Percentiles rank a stretch among this genome's conserved stretches.
Evolutionary conservation across 2,329 filamentous ascomycete genomes (phyloP).

Genomic region (Phialophora expanda): DNA sequence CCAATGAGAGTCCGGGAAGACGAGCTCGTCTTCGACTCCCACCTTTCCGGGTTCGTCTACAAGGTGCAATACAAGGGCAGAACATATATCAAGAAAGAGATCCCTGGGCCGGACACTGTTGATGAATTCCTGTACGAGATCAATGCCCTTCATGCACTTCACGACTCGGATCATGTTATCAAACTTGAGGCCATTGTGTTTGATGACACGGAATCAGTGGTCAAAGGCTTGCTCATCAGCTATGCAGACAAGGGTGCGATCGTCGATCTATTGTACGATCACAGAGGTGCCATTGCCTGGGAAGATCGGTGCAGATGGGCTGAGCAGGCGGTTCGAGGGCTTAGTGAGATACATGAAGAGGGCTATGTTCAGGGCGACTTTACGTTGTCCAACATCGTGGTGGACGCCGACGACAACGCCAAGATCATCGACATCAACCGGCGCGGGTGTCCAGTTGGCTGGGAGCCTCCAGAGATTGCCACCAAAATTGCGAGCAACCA

Average conservation of each 20-base stretch:
- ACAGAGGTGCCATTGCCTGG: slow-evolving; percentile 69
- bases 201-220: slow-evolving; percentile 71
- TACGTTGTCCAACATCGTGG: slow-evolving; percentile 94
- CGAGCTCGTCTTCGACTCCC: slow-evolving; percentile 81
- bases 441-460: slow-evolving; percentile 93
- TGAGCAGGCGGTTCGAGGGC: slow-evolving; percentile 82
- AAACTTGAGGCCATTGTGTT: slow-evolving; percentile 85
- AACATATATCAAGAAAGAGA: slow-evolving; percentile 93
- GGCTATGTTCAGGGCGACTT: slow-evolving; percentile 98
- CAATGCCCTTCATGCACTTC: slow-evolving; percentile 83
- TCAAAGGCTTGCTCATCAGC: slow-evolving; percentile 88
- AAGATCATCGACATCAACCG: slow-evolving; percentile 99
- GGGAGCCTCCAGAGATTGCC: slow-evolving; percentile 93
- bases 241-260: slow-evolving; percentile 86
- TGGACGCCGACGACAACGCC: slow-evolving; percentile 80
- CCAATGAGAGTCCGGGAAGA: slow-evolving; percentile 66
- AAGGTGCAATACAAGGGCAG: slow-evolving; percentile 75
- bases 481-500: slow-evolving; percentile 85
- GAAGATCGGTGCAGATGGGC: slow-evolving; percentile 82
- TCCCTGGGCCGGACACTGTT: slow-evolving; percentile 90
- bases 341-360: slow-evolving; percentile 91
- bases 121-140: slow-evolving; percentile 98
- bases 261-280: slow-evolving; percentile 87
- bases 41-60: slow-evolving; percentile 97
- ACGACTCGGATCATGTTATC: slow-evolving; percentile 77